Evolutionary conservation across 345 rosid species (phyloP).

Genomic region (Hirschfeldia incana): DNA sequence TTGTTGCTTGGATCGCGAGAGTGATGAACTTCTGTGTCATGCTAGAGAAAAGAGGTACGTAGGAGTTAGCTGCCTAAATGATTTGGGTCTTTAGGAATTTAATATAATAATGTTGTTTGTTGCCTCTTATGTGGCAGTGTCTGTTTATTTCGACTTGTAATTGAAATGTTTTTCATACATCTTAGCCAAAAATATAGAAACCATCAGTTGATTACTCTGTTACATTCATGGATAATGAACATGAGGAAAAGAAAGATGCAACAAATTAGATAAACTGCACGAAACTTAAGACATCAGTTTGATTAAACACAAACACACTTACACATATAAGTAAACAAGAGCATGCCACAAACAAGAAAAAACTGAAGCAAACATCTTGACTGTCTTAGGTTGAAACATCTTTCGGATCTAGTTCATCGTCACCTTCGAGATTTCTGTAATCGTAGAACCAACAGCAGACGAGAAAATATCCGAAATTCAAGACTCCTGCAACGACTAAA

Average conservation of each 20-base stretch:
- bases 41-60: not conserved
- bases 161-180: not conserved
- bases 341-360: not conserved
- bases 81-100: not conserved
- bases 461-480: constrained; percentile 56
- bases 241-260: not conserved
- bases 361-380: not conserved
- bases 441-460: constrained; percentile 41
- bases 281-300: not conserved
- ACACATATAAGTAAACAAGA: not conserved
- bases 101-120: not conserved
- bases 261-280: not conserved
- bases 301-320: not conserved
- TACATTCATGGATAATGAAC: not conserved
- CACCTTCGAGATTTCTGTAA: constrained; percentile 30
- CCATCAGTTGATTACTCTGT: not conserved
- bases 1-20: not conserved
- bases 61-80: not conserved
- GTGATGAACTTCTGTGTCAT: not conserved
- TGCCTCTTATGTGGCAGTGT: not conserved
- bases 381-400: not conserved
- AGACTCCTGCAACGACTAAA: constrained; percentile 38
- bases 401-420: not conserved
- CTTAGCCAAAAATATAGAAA: not conserved
- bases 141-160: not conserved